Evolutionary conservation across 768 basidiomycete species (phyloP), one percentile per base, ranked within the genome.

Genomic region (Kwoniella heveanensis): DNA sequence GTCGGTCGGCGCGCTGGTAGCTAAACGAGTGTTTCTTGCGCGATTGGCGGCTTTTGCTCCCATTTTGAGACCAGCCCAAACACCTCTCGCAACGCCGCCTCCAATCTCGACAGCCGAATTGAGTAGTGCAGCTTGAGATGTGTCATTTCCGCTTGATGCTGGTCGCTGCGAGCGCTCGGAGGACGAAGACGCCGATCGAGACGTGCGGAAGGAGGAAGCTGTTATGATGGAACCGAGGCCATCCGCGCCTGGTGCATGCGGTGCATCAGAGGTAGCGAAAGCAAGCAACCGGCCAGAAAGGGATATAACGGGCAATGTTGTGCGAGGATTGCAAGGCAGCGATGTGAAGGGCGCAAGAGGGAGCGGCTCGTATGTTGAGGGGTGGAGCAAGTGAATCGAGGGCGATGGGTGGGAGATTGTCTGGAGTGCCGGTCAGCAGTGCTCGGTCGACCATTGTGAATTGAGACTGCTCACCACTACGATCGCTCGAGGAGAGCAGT

Each of bases 11-110:
- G 71, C 73, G 54, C 71, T 73, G 10, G 53, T 49, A 2, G 71
- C 76, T 54, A 77, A 54, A 4, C 71, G 24, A 8, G 66, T 57
- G 25, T 53, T 60, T 5, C 70, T 52, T 37, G 69, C 69, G 19
- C 65, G 56, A 29, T 62, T 49, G 19, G 76, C 76, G 24, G 71
- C 76, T 60, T 66, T 60, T 2, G 71, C 76, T 21, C 76, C 73
- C 65, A 69, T 68, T 50, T 71, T 74, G n/a, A 77, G 8, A 1
- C 76, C 76, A 25, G 76, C 76, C 76, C 76, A 77, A 6, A 77
- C 73, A 2, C 76, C 76, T 53, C 70, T 29, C 15, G 73, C 76
- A 1, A 73, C 73, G 8, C 67, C 73, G n/a, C 71, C 71, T 6
- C 76, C 73, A 25, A 77, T 69, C 44, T 65, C 69, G 0, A 71